Conservation (phyloP, 257 asterid genomes). For the Euphrasia confusa region DNA sequence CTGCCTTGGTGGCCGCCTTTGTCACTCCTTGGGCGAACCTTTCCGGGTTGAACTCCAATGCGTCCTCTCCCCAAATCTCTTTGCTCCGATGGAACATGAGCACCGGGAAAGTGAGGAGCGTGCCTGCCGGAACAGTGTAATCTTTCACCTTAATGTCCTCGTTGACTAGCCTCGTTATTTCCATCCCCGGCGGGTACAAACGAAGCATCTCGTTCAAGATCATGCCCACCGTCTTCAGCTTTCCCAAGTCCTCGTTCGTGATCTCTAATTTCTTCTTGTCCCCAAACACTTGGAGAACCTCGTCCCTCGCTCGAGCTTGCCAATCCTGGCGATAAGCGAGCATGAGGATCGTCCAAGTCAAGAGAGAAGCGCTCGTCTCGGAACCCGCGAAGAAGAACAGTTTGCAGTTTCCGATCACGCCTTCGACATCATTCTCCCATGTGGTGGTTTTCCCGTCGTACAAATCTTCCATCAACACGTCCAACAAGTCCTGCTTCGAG, state of each 20-base stretch:
- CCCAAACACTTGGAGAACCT: constrained; percentile 24
- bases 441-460: neutral
- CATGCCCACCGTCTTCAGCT: constrained; percentile 27
- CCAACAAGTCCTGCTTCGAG: neutral
- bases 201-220: constrained; percentile 31
- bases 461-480: constrained; percentile 6
- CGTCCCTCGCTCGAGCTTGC: constrained; percentile 30
- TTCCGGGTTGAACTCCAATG: constrained; percentile 30
- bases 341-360: constrained; percentile 26
- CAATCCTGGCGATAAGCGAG: constrained; percentile 22
- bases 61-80: constrained; percentile 34
- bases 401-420: constrained; percentile 15
- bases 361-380: constrained; percentile 19
- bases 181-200: constrained; percentile 28
- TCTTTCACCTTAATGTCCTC: constrained; percentile 21
- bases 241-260: constrained; percentile 17
- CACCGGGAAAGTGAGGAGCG: constrained; percentile 18
- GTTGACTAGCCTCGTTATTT: constrained; percentile 13
- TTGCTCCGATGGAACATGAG: constrained; percentile 19
- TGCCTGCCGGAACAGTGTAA: constrained; percentile 22
- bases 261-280: neutral
- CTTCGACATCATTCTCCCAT: neutral
- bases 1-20: constrained; percentile 32
- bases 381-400: constrained; percentile 21
- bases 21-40: constrained; percentile 26